These are phyloP conservation scores for Byssochlamys sp. DNA, from an alignment of 2,329 filamentous ascomycete species.

Conservation along the genomic window DNA sequence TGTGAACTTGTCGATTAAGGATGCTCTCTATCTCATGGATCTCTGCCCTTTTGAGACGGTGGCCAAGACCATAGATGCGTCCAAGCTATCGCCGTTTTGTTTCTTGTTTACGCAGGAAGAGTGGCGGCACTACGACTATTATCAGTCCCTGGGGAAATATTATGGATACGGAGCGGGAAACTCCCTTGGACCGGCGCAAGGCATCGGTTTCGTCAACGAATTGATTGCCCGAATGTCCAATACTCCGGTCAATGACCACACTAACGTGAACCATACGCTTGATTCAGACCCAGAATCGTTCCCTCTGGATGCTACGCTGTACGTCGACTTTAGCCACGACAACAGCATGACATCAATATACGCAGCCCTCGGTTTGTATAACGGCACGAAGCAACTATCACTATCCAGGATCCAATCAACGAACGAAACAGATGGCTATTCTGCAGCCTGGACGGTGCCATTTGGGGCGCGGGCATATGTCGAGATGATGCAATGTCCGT, in stretches of 20 bases:
- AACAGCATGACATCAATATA: conserved; percentile 74
- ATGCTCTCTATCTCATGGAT: conserved; percentile 72
- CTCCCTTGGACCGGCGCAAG: conserved; percentile 70
- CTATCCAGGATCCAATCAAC: conserved; percentile 42
- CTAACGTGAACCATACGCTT: conserved; percentile 67
- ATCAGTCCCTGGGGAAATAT: conserved; percentile 69
- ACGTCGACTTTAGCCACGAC: conserved; percentile 87
- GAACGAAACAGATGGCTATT: conserved; percentile 55
- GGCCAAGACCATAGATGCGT: conserved; percentile 43
- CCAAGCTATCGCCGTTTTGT: conserved; percentile 61
- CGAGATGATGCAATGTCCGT: conserved; percentile 69
- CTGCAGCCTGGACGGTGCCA: conserved; percentile 68
- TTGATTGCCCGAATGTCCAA: conserved; percentile 69
- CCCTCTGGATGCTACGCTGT: conserved; percentile 58
- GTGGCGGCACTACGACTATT: conserved; percentile 74
- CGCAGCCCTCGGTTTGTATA: conserved; percentile 69
- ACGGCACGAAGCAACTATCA: conserved; percentile 49
- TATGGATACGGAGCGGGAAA: conserved; percentile 73
- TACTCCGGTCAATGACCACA: conserved; percentile 59
- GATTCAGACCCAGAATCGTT: conserved; percentile 61
- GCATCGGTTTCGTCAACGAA: conserved; percentile 80
- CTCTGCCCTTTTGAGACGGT: conserved; percentile 78
- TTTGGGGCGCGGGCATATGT: conserved; percentile 75
- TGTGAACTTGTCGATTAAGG: conserved; percentile 51
- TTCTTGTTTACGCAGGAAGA: conserved; percentile 61